Evolutionary conservation across 169 alveolate genomes (phyloP), one percentile per base, ranked within the genome.

Genomic region (Neospora caninum): DNA sequence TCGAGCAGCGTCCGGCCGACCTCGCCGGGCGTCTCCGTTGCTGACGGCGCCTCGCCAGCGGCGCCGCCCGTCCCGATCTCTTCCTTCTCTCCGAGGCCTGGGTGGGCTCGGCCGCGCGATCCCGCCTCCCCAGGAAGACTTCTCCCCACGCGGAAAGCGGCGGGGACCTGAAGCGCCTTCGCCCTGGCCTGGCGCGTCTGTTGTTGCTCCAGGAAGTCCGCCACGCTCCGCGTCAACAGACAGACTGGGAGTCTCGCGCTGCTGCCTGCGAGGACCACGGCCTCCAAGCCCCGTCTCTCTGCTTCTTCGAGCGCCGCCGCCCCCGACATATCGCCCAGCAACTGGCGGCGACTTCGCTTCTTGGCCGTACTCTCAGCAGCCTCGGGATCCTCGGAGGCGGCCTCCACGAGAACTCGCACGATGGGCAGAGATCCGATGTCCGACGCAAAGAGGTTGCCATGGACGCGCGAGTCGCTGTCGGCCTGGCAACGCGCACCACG

Each of bases 241-340:
- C 86, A 78, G 86, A 38, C 45, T 13, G 86, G 86, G 45, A n/a
- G 45, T 16, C 20, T 78, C 86, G 49, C 86, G 45, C 45, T 38
- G 86, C 86, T 78, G 39, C 86, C 86, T n/a, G 86, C 39, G 45
- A 78, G 86, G 86, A 78, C 86, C 27, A 78, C 45, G n/a, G 86
- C 86, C 18, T 20, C 86, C 39, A 78, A n/a, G 86, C 86, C 86
- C 13, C 86, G 86, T 43, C 45, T 78, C 42, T 78, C 86, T 36
- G 86, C 86, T 43, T 78, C 86, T 25, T 20, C 49, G 39, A 78
- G 45, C 49, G 86, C 86, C 20, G 22, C 86, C 29, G 45, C 45
- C 7, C 86, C 86, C 29, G 86, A 36, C 86, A 78, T 78, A 43
- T 78, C 86, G 7, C 86, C 86, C 39, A 78, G 86, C 27, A 78